Conservation (phyloP, 192 early-diverging fungal species). For the Coemansia sp. region DNA sequence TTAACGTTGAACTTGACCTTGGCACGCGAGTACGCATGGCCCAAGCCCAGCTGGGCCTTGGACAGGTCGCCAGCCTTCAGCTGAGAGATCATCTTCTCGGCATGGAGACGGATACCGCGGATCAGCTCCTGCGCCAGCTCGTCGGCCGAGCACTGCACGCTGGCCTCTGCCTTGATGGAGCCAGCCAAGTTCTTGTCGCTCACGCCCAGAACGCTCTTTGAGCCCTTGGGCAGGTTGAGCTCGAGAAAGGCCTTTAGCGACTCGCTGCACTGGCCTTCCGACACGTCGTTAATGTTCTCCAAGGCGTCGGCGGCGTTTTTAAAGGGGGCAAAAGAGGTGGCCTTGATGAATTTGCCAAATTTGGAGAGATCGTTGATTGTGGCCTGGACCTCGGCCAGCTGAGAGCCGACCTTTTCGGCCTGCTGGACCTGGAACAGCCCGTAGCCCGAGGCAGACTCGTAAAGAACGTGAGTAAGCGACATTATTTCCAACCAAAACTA, state of each 20-base stretch:
- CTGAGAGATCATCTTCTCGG: constrained; percentile 80
- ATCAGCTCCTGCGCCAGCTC: constrained; percentile 84
- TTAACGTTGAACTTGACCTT: constrained; percentile 99
- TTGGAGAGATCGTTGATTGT: constrained; percentile 78
- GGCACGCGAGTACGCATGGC: constrained; percentile 95
- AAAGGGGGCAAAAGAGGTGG: constrained; percentile 96
- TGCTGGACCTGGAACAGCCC: constrained; percentile 90
- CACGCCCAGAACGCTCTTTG: constrained; percentile 75
- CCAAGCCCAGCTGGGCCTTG: constrained; percentile 92
- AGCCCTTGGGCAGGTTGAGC: constrained; percentile 83
- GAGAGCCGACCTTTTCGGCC: constrained; percentile 92
- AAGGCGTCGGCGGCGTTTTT: constrained; percentile 94
- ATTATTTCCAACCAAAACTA: constrained; percentile 6
- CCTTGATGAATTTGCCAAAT: constrained; percentile 86
- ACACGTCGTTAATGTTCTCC: constrained; percentile 97
- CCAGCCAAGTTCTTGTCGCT: constrained; percentile 82
- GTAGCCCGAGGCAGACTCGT: constrained; percentile 95
- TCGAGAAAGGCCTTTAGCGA: constrained; percentile 91
- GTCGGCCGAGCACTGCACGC: constrained; percentile 73
- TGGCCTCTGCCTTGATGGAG: constrained; percentile 57
- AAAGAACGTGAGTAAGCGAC: constrained; percentile 62
- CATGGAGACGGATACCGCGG: constrained; percentile 90
- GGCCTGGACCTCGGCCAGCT: constrained; percentile 83
- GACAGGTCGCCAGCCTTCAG: constrained; percentile 91
- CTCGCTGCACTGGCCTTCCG: constrained; percentile 90